Percentiles rank a stretch among this genome's conserved stretches.
Conservation (phyloP, 768 basidiomycete species). For the Boletus huronensis region DNA sequence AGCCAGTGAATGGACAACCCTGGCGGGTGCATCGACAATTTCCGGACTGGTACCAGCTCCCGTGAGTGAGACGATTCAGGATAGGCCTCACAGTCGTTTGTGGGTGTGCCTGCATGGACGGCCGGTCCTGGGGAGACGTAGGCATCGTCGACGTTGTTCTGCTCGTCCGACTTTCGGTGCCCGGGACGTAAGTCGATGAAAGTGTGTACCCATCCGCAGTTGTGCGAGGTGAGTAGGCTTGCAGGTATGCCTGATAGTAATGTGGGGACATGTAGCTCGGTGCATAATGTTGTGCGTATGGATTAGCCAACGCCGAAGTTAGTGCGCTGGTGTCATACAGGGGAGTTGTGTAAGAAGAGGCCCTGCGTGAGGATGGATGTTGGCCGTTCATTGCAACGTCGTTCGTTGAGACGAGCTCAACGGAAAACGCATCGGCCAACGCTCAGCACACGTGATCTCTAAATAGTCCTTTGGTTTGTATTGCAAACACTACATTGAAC, state of each 20-base stretch:
- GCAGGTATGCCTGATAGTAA: constrained; percentile 55
- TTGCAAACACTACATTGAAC: constrained; percentile 3
- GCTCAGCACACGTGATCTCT: constrained; percentile 20
- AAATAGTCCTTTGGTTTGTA: neutral
- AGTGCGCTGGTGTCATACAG: constrained; percentile 24
- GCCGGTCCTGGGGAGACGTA: neutral
- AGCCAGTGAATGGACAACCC: constrained; percentile 67
- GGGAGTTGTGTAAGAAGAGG: constrained; percentile 13
- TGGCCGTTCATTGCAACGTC: constrained; percentile 13
- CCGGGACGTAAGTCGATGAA: constrained; percentile 38
- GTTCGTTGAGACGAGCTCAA: neutral
- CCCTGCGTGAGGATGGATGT: constrained; percentile 1
- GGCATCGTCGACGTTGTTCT: neutral
- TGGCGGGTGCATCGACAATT: constrained; percentile 55
- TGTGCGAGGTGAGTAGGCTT: constrained; percentile 26
- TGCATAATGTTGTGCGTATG: constrained; percentile 28
- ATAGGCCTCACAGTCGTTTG: constrained; percentile 11
- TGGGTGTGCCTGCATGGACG: constrained; percentile 1
- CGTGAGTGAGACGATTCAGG: constrained; percentile 19
- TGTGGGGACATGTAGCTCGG: constrained; percentile 41
- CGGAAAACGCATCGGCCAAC: neutral
- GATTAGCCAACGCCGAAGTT: constrained; percentile 27
- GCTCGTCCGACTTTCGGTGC: neutral
- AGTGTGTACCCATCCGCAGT: constrained; percentile 37
- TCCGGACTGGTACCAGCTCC: constrained; percentile 63